Conservation (phyloP, 768 basidiomycete species). For the Pleurotus tuber-regium region DNA sequence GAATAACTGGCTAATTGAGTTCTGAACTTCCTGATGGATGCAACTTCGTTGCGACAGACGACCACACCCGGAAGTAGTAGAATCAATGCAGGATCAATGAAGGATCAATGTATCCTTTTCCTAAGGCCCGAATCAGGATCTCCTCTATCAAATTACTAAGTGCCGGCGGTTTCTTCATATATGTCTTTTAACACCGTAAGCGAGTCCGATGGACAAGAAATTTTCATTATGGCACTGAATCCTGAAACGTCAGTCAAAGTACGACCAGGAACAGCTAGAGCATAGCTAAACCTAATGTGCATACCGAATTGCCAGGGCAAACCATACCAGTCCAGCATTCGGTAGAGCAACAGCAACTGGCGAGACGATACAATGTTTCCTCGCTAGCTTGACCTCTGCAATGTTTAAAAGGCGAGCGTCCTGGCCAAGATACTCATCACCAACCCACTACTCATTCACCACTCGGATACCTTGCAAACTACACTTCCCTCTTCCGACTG, state of each 20-base stretch:
- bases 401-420: slow-evolving; percentile 15
- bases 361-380: not conserved
- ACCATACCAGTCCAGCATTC: slow-evolving; percentile 1
- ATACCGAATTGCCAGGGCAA: slow-evolving; percentile 5
- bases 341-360: slow-evolving; percentile 3
- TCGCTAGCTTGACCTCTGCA: not conserved
- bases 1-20: too few species aligned
- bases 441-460: slow-evolving; percentile 6
- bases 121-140: not conserved
- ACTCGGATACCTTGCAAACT: slow-evolving; percentile 13
- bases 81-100: not conserved
- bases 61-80: not conserved
- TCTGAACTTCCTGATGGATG: not conserved
- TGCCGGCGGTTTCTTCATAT: slow-evolving; percentile 6
- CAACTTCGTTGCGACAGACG: not conserved
- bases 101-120: not conserved
- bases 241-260: slow-evolving; percentile 3
- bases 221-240: slow-evolving; percentile 4
- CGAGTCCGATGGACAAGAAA: not conserved
- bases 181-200: not conserved
- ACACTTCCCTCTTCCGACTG: slow-evolving; percentile 10
- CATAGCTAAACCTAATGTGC: slow-evolving; percentile 9
- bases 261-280: slow-evolving; percentile 7
- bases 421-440: slow-evolving; percentile 4
- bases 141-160: not conserved